These are phyloP conservation scores for Tricholoma sp. DNA, from an alignment of 768 basidiomycete genomes.

Conservation along the genomic window DNA sequence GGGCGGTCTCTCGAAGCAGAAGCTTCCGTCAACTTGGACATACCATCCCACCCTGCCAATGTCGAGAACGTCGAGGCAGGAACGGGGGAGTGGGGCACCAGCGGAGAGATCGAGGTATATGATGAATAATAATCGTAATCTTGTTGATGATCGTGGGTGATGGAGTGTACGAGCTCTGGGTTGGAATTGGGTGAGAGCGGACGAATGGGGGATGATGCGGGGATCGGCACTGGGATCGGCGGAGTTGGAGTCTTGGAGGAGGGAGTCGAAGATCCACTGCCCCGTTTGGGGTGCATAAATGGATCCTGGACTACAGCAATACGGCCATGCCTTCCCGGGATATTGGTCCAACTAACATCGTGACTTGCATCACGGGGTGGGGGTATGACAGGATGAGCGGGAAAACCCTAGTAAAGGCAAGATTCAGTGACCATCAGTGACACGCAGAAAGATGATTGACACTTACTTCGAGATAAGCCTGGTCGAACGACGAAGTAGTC, in stretches of 20 bases:
- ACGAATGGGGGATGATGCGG: not conserved
- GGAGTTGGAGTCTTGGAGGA: not conserved
- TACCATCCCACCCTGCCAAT: constrained; percentile 1
- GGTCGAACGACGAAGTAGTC: constrained; percentile 13
- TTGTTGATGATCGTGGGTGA: too few species aligned
- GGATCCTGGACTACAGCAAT: not conserved
- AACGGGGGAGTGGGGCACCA: not conserved
- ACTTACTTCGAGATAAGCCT: constrained; percentile 22
- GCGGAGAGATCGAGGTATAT: not conserved
- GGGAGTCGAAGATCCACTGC: constrained; percentile 2
- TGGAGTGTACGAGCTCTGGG: not conserved
- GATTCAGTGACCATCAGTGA: not conserved
- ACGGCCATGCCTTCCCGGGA: not conserved
- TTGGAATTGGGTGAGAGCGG: not conserved
- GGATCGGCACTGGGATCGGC: not conserved
- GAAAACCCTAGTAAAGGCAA: not conserved
- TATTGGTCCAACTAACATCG: not conserved
- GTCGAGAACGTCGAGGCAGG: constrained; percentile 2
- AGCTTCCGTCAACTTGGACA: not conserved
- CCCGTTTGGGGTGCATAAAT: not conserved
- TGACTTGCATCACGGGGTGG: constrained; percentile 2
- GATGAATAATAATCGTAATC: not conserved
- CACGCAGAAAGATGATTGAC: not conserved
- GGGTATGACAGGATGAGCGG: not conserved
- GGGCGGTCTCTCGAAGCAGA: not conserved